Percentiles rank a stretch among this genome's conserved stretches.
Evolutionary conservation across 768 basidiomycete species (phyloP).

Genomic region (Tulasnella sp.): DNA sequence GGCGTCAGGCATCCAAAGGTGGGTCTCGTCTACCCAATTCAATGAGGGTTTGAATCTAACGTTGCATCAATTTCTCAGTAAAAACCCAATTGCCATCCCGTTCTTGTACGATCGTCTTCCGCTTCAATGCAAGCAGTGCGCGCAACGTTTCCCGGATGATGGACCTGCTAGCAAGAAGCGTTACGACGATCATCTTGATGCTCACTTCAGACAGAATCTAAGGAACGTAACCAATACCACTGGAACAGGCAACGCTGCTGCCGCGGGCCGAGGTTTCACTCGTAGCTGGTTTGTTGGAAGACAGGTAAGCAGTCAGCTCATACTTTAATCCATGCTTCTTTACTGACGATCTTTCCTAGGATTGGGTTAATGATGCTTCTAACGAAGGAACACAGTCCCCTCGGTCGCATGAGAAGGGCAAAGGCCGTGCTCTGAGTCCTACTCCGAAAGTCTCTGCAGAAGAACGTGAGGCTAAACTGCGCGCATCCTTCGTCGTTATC

Average conservation of each 20-base stretch:
- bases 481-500: slow-evolving; percentile 71
- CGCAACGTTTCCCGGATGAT: slow-evolving; percentile 70
- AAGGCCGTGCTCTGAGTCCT: slow-evolving; percentile 46
- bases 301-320: slow-evolving; percentile 48
- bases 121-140: slow-evolving; percentile 89
- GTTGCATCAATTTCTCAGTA: slow-evolving; percentile 27
- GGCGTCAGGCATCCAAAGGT: slow-evolving; percentile 64
- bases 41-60: background rate
- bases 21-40: slow-evolving; percentile 19
- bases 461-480: slow-evolving; percentile 64
- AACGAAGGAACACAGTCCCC: slow-evolving; percentile 1
- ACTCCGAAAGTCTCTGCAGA: slow-evolving; percentile 48
- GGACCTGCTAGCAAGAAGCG: slow-evolving; percentile 50
- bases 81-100: slow-evolving; percentile 46
- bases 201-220: slow-evolving; percentile 91
- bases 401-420: slow-evolving; percentile 40
- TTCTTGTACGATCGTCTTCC: slow-evolving; percentile 66
- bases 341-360: slow-evolving; percentile 34
- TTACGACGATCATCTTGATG: slow-evolving; percentile 84
- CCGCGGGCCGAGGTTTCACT: slow-evolving; percentile 68
- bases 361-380: slow-evolving; percentile 64
- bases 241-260: background rate
- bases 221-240: slow-evolving; percentile 53
- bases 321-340: background rate
- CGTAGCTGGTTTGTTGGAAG: slow-evolving; percentile 79